These are phyloP conservation scores for Metarhizium humberi DNA, from an alignment of 2,329 filamentous ascomycete genomes.

Conservation along the genomic window DNA sequence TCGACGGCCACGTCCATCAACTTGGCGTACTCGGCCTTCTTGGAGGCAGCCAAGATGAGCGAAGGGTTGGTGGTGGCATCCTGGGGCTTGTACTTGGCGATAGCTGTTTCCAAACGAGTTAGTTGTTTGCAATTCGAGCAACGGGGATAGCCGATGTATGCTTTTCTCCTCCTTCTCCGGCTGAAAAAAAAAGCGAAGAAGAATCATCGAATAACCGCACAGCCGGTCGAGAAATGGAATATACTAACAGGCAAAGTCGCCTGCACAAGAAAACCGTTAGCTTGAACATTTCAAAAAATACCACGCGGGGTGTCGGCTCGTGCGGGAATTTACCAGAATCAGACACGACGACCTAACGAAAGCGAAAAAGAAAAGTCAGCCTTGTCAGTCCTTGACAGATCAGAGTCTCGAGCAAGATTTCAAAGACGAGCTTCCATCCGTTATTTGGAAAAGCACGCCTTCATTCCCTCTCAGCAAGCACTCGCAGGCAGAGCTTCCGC, in stretches of 20 bases:
- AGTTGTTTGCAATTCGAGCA: slow-evolving; percentile 10
- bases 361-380: slow-evolving; percentile 15
- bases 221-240: not conserved
- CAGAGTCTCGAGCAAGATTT: too few relatives aligned
- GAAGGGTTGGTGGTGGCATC: slow-evolving; percentile 99
- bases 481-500: not conserved
- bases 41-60: slow-evolving; percentile 93
- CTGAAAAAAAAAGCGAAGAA: not conserved
- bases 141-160: not conserved
- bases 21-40: slow-evolving; percentile 93
- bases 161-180: not conserved
- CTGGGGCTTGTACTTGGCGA: slow-evolving; percentile 99
- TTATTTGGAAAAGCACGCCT: not conserved
- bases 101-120: slow-evolving; percentile 48
- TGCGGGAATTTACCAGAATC: slow-evolving; percentile 70
- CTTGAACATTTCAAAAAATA: slow-evolving; percentile 7
- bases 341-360: slow-evolving; percentile 74
- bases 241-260: slow-evolving; percentile 69
- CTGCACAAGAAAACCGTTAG: slow-evolving; percentile 29
- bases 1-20: slow-evolving; percentile 78
- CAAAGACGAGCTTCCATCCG: not conserved
- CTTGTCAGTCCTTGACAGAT: not conserved
- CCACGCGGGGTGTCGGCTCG: slow-evolving; percentile 3
- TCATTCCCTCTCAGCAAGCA: not conserved
- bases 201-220: not conserved